phyloP scores from a whole-genome alignment of 441 rosid species.

The Raphanus hybrid region DNA sequence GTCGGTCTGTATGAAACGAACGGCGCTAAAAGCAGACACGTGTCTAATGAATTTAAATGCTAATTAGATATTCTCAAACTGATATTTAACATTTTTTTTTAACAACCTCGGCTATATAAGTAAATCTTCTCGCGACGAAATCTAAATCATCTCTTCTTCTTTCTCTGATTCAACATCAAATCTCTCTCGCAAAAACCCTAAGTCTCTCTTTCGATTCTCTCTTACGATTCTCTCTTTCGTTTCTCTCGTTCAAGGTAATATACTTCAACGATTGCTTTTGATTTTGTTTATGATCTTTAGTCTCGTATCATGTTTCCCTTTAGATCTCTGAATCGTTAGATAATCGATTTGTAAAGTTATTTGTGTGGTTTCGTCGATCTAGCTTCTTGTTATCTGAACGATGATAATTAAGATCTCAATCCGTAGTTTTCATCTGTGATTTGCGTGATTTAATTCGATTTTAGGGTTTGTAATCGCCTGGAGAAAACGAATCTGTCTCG shows the following conservation, averaged over 20 bases:
- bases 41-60: not conserved
- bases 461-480: not conserved
- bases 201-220: not conserved
- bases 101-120: conserved; percentile 8
- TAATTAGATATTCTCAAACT: not conserved
- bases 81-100: not conserved
- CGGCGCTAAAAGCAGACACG: conserved; percentile 3
- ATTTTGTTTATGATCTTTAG: not conserved
- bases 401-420: not conserved
- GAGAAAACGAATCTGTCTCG: not conserved
- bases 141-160: not conserved
- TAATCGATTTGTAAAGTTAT: not conserved
- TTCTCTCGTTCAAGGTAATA: conserved; percentile 28
- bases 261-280: not conserved
- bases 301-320: not conserved
- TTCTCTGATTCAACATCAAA: not conserved
- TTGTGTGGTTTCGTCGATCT: not conserved
- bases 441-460: not conserved
- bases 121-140: not conserved
- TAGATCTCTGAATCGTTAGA: not conserved
- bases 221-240: not conserved
- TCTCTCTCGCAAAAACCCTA: conserved; percentile 3
- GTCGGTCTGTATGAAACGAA: conserved; percentile 22
- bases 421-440: not conserved
- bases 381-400: not conserved